phyloP scores from a whole-genome alignment of 768 basidiomycete species.

The Termitomyces sp. region DNA sequence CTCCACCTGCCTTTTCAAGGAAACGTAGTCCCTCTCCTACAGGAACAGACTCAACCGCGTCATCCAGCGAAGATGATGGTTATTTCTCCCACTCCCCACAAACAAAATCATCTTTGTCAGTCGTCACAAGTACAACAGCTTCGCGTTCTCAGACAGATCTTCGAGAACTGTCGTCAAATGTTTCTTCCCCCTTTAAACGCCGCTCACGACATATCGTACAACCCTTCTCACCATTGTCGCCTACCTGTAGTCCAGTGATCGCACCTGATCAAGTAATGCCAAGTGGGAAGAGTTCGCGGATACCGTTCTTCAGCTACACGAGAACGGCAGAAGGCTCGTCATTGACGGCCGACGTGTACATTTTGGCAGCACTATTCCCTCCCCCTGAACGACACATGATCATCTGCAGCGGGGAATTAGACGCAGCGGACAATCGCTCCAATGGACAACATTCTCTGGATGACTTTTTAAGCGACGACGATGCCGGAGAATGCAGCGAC shows the following conservation, averaged over 20 bases:
- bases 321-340: conserved; percentile 75
- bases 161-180: conserved; percentile 21
- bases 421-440: conserved; percentile 45
- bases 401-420: conserved; percentile 68
- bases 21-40: conserved; percentile 3
- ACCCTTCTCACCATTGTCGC: conserved; percentile 28
- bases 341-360: conserved; percentile 64
- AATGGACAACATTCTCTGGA: conserved; percentile 28
- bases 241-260: conserved; percentile 3
- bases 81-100: conserved; percentile 61
- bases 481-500: conserved; percentile 27
- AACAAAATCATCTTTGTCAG: conserved; percentile 29
- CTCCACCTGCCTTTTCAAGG: conserved; percentile 3
- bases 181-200: conserved; percentile 26
- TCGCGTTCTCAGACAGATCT: conserved; percentile 46
- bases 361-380: conserved; percentile 69
- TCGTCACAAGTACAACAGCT: conserved; percentile 29
- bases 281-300: conserved; percentile 16
- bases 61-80: conserved; percentile 46
- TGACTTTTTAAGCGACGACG: conserved; percentile 25
- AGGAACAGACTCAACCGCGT: conserved; percentile 20
- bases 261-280: conserved; percentile 5
- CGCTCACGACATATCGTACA: conserved; percentile 34
- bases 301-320: conserved; percentile 82
- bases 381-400: conserved; percentile 71